Percentiles rank a stretch among this genome's conserved stretches.
phyloP scores from a whole-genome alignment of 352 stramenopile genomes.

The Pythium apleroticum region DNA sequence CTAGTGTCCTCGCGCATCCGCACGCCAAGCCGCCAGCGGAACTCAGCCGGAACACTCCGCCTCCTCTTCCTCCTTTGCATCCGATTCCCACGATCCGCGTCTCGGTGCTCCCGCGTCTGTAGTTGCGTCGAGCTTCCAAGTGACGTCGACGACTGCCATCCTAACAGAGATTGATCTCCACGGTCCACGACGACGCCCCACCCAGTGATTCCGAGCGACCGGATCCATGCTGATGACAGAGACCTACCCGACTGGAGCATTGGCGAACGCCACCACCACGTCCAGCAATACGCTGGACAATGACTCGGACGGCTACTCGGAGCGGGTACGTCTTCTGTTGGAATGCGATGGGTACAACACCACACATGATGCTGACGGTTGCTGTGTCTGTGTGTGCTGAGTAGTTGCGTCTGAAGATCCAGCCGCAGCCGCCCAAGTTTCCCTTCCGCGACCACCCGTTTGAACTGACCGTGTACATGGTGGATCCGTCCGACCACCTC shows the following conservation, averaged over 20 bases:
- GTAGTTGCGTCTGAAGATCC: constrained; percentile 79
- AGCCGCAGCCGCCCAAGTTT: constrained; percentile 83
- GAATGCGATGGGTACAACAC: not conserved
- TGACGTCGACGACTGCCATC: not conserved
- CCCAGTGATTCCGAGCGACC: not conserved
- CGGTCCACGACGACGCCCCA: not conserved
- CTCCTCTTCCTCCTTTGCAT: not conserved
- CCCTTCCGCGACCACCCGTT: constrained; percentile 85
- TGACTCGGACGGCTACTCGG: constrained; percentile 55
- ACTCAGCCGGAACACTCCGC: constrained; percentile 27
- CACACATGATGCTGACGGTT: not conserved
- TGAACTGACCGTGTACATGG: constrained; percentile 85
- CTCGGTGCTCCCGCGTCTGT: constrained; percentile 2
- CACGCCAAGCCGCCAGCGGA: constrained; percentile 24
- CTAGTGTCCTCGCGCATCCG: not conserved
- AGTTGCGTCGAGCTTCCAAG: not conserved
- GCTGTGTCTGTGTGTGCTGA: not conserved
- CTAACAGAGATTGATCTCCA: too few relatives aligned
- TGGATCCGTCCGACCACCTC: constrained; percentile 77
- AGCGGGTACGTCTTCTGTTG: constrained; percentile 40
- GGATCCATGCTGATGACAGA: constrained; percentile 67
- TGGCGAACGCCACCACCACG: constrained; percentile 26
- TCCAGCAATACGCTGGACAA: constrained; percentile 39
- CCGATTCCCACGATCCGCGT: not conserved
- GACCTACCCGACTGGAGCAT: constrained; percentile 40